Evolutionary conservation across 2,329 filamentous ascomycete species (phyloP).

Genomic region (Pestalotiopsis sp.): DNA sequence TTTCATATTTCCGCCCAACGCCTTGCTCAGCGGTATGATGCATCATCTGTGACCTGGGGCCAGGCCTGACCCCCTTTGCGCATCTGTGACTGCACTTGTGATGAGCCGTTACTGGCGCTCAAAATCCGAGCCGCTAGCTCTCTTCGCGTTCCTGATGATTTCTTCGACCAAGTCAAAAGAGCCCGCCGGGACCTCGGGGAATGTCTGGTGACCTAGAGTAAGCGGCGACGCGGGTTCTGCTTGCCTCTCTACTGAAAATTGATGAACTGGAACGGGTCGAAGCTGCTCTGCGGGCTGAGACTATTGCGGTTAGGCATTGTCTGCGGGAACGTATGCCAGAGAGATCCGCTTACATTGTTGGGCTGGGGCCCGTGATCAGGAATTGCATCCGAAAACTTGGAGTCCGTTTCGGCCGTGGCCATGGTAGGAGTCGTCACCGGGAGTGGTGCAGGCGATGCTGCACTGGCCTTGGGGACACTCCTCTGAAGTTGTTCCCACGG

Average conservation of each 20-base stretch:
- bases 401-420: not conserved
- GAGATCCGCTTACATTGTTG: conserved; percentile 37
- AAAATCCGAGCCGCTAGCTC: conserved; percentile 26
- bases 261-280: conserved; percentile 22
- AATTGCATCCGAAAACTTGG: conserved; percentile 9
- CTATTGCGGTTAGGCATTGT: conserved; percentile 37
- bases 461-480: conserved; percentile 18
- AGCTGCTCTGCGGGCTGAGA: conserved; percentile 23
- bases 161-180: conserved; percentile 37
- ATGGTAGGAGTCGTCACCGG: not conserved
- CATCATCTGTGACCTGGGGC: not conserved
- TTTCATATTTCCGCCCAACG: not conserved
- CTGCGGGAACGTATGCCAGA: conserved; percentile 30
- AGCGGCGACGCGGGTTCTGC: not conserved
- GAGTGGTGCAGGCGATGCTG: not conserved
- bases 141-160: conserved; percentile 35
- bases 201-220: conserved; percentile 13
- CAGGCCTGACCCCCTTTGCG: not conserved
- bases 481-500: conserved; percentile 34
- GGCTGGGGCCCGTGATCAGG: conserved; percentile 26
- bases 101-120: not conserved
- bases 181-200: conserved; percentile 35
- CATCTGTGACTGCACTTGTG: not conserved
- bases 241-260: conserved; percentile 9
- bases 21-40: conserved; percentile 1